Evolutionary conservation across 1,284 basidiomycete genomes (phyloP).

Genomic region (Mycena sp.): DNA sequence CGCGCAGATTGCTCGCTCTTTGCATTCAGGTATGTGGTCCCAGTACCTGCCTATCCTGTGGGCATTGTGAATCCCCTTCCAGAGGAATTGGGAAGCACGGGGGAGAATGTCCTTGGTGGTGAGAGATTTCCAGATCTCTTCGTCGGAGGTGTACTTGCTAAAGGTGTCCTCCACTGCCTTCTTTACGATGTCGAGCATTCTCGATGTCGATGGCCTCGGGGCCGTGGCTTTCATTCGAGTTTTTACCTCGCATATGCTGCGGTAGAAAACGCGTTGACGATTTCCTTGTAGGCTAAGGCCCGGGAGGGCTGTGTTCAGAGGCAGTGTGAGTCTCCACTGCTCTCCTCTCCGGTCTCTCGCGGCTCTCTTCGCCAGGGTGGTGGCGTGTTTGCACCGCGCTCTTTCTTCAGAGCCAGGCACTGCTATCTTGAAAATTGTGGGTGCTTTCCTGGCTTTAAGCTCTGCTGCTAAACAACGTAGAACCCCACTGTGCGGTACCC

Average conservation of each 20-base stretch:
- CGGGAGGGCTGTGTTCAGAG: background rate
- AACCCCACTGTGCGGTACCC: background rate
- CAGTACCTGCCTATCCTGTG: background rate
- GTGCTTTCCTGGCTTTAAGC: background rate
- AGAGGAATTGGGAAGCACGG: conserved; percentile 40
- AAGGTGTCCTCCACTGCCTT: background rate
- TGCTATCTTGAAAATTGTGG: background rate
- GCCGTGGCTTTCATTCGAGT: background rate
- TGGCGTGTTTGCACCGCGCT: background rate
- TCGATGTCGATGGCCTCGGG: background rate
- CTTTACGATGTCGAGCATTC: background rate
- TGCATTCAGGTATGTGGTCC: background rate
- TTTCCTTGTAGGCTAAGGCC: background rate
- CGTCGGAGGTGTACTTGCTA: conserved; percentile 21
- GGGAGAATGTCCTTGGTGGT: conserved; percentile 32
- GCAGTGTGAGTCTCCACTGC: background rate
- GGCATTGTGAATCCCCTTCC: conserved; percentile 40
- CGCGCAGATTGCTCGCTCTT: conserved; percentile 34
- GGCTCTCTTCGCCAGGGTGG: background rate
- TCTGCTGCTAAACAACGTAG: background rate
- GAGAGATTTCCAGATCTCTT: conserved; percentile 35
- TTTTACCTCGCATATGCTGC: background rate
- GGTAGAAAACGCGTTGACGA: background rate
- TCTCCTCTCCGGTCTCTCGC: background rate
- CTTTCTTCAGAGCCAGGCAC: background rate